phyloP scores from a whole-genome alignment of 768 basidiomycete species.

The Amanita exitialis region DNA sequence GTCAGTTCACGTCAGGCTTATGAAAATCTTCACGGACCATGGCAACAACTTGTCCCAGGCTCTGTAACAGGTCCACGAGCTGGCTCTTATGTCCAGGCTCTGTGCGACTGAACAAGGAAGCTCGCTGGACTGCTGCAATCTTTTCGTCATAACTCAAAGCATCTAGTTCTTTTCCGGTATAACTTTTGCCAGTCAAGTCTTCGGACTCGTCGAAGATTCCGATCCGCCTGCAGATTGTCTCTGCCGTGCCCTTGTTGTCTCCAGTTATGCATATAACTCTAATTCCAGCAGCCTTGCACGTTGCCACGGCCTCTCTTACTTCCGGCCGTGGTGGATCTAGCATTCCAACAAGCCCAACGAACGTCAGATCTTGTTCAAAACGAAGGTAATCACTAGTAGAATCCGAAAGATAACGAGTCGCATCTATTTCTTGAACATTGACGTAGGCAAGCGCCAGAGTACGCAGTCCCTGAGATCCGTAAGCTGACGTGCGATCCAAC shows the following conservation, averaged over 20 bases:
- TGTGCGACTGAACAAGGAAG: slow-evolving; percentile 86
- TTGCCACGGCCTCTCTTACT: slow-evolving; percentile 76
- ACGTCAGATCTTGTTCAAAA: slow-evolving; percentile 88
- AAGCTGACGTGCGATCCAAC: slow-evolving; percentile 55
- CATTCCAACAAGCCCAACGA: slow-evolving; percentile 96
- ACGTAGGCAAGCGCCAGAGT: slow-evolving; percentile 89
- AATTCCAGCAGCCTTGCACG: slow-evolving; percentile 89
- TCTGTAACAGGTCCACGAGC: slow-evolving; percentile 89
- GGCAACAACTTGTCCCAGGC: slow-evolving; percentile 86
- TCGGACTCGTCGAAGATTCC: slow-evolving; percentile 85
- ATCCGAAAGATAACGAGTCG: slow-evolving; percentile 73
- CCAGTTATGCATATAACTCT: slow-evolving; percentile 96
- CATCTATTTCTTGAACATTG: slow-evolving; percentile 66
- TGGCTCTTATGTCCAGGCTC: slow-evolving; percentile 94
- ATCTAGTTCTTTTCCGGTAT: slow-evolving; percentile 89
- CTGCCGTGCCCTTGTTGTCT: slow-evolving; percentile 96
- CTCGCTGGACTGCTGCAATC: slow-evolving; percentile 75
- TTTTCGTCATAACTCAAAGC: slow-evolving; percentile 74
- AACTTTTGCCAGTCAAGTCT: slow-evolving; percentile 90
- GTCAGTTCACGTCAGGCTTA: background rate
- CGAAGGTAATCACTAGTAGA: slow-evolving; percentile 74
- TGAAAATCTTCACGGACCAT: slow-evolving; percentile 47
- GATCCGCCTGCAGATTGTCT: slow-evolving; percentile 94
- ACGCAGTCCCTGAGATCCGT: slow-evolving; percentile 76
- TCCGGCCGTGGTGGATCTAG: slow-evolving; percentile 96